Evolutionary conservation across 768 basidiomycete genomes (phyloP).

Genomic region (Cystofilobasidium macerans): DNA sequence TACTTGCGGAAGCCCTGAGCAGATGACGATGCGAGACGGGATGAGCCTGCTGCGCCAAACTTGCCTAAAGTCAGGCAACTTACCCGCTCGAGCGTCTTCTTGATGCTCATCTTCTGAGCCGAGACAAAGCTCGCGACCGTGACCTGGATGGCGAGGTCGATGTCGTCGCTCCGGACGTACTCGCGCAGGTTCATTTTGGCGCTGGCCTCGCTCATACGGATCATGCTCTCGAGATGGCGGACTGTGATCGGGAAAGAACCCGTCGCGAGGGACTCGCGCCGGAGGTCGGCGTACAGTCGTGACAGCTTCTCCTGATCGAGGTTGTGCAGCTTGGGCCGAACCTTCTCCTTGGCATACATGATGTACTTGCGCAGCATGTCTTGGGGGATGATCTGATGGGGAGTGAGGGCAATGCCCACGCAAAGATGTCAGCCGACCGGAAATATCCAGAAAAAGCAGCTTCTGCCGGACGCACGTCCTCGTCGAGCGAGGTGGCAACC

Average conservation of each 20-base stretch:
- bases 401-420: neutral
- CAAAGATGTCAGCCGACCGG: no score
- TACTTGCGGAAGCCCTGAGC: constrained; percentile 92
- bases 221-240: constrained; percentile 96
- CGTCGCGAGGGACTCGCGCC: constrained; percentile 89
- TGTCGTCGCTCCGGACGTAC: constrained; percentile 89
- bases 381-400: constrained; percentile 78
- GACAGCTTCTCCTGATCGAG: constrained; percentile 92
- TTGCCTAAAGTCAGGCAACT: constrained; percentile 28
- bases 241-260: constrained; percentile 99
- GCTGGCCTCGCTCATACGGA: constrained; percentile 95
- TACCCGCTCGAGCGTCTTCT: constrained; percentile 91
- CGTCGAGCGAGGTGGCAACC: constrained; percentile 72
- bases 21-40: neutral
- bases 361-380: constrained; percentile 94
- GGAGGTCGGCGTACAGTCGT: constrained; percentile 84
- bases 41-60: neutral
- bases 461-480: constrained; percentile 54
- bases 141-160: constrained; percentile 92
- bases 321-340: constrained; percentile 84
- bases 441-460: neutral
- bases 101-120: constrained; percentile 96
- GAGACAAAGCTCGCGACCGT: constrained; percentile 88
- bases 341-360: constrained; percentile 92
- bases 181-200: constrained; percentile 97